Evolutionary conservation across 2,329 filamentous ascomycete species (phyloP), one percentile per base, ranked within the genome.

Genomic region (Fusarium sp.): DNA sequence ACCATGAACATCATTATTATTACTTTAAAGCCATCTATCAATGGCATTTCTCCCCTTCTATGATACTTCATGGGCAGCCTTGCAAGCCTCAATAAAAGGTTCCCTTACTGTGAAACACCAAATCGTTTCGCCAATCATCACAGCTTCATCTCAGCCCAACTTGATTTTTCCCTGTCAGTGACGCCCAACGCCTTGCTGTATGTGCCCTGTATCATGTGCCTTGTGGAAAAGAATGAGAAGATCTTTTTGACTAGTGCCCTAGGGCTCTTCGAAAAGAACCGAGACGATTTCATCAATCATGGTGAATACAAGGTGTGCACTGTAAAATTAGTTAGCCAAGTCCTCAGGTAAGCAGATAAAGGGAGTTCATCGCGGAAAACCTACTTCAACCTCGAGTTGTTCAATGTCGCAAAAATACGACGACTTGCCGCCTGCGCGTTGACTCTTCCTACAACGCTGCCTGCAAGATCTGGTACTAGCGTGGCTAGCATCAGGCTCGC

Each of bases 391-490:
- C 94, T 87, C 61, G 90, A 87, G 80, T 98, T 99, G 79, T 99
- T 99, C 72, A 98, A 84, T 45, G 93, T 94, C 11, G 94, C 95
- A 82, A 97, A 93, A 48, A 98, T 88, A 74, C 95, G 92, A 72
- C 95, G 88, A 68, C 94, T 95, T 22, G 96, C 96, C 58, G 91
- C 92, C 78, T 97, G 92, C 17, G 97, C 96, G 82, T 99, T 99
- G 43, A 91, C 88, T 74, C 94, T 88, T 6, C 96, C 96, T 17
- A 99, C 97, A 8, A 99, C 97, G 80, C 92, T 97, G 9, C 92
- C 94, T 10, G 93, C 95, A 58, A 99, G 78, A 78, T 99, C 96
- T 4, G 96, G 96, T 20, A 99, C 86, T 50, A 99, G 86, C 11
- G 94, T 97, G 11, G 92, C 93, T 49, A 99, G 85, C 85, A 98